These are phyloP conservation scores for Rosellinia necatrix DNA, from an alignment of 2,329 filamentous ascomycete genomes.

Conservation along the genomic window DNA sequence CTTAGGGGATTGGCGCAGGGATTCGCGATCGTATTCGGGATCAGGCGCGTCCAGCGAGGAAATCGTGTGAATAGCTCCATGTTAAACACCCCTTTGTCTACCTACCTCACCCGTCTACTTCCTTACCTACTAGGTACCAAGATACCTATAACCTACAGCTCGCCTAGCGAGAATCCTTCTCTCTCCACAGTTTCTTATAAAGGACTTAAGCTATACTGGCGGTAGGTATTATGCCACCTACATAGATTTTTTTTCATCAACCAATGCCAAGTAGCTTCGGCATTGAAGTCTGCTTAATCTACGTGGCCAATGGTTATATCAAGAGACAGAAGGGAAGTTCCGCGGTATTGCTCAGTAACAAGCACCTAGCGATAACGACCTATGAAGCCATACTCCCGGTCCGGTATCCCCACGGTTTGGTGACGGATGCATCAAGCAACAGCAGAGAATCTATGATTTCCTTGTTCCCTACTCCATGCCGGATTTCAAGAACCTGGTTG, in stretches of 20 bases:
- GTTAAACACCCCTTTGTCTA: too few species aligned
- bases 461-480: constrained; percentile 23
- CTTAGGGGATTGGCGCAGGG: constrained; percentile 3
- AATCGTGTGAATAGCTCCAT: too few species aligned
- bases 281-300: not conserved
- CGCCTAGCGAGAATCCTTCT: too few species aligned
- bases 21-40: constrained; percentile 10
- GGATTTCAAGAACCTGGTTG: constrained; percentile 13
- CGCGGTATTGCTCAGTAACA: not conserved
- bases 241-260: not conserved
- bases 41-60: constrained; percentile 18
- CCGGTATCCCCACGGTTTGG: not conserved
- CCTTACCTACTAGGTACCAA: not conserved
- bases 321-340: not conserved
- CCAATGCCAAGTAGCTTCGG: not conserved
- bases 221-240: not conserved
- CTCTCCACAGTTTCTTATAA: too few species aligned
- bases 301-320: not conserved
- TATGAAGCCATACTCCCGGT: not conserved
- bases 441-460: constrained; percentile 20
- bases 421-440: not conserved
- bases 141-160: too few species aligned
- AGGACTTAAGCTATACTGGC: not conserved
- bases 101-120: not conserved
- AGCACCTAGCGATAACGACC: not conserved